phyloP scores from a whole-genome alignment of 2,329 filamentous ascomycete species.

The Juglanconis sp. region DNA sequence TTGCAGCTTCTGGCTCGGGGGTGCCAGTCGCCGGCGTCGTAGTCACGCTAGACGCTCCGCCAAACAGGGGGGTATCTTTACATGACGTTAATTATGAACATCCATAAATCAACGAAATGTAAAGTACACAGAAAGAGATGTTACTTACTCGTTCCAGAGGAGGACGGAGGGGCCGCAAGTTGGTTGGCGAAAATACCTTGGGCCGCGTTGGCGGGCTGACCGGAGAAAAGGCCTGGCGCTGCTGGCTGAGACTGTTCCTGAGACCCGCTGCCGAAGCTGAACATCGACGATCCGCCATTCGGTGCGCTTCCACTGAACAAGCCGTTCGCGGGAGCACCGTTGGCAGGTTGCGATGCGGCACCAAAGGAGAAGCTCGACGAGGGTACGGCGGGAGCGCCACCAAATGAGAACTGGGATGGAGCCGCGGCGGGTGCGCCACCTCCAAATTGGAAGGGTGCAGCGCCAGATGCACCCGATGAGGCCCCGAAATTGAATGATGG shows the following conservation, averaged over 20 bases:
- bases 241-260: slow-evolving; percentile 23
- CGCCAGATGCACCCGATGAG: slow-evolving; percentile 17
- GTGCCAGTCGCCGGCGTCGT: slow-evolving; percentile 58
- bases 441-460: slow-evolving; percentile 21
- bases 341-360: slow-evolving; percentile 11
- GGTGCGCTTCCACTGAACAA: slow-evolving; percentile 17
- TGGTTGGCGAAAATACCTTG: slow-evolving; percentile 28
- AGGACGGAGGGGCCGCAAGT: slow-evolving; percentile 22
- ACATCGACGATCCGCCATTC: slow-evolving; percentile 28
- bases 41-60: slow-evolving; percentile 58
- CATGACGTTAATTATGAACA: slow-evolving; percentile 38
- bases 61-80: slow-evolving; percentile 55
- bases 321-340: slow-evolving; percentile 17
- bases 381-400: neutral
- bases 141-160: slow-evolving; percentile 42
- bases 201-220: slow-evolving; percentile 25
- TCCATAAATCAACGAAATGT: slow-evolving; percentile 18
- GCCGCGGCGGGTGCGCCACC: neutral
- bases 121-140: slow-evolving; percentile 9
- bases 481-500: slow-evolving; percentile 39
- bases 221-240: slow-evolving; percentile 25
- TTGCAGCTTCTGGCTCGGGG: slow-evolving; percentile 51
- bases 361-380: slow-evolving; percentile 11
- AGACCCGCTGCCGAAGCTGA: slow-evolving; percentile 33
- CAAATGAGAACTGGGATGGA: slow-evolving; percentile 14